Percentiles rank a stretch among this genome's conserved stretches.
Evolutionary conservation across 768 basidiomycete genomes (phyloP).

Genomic region (Kwoniella europaea): DNA sequence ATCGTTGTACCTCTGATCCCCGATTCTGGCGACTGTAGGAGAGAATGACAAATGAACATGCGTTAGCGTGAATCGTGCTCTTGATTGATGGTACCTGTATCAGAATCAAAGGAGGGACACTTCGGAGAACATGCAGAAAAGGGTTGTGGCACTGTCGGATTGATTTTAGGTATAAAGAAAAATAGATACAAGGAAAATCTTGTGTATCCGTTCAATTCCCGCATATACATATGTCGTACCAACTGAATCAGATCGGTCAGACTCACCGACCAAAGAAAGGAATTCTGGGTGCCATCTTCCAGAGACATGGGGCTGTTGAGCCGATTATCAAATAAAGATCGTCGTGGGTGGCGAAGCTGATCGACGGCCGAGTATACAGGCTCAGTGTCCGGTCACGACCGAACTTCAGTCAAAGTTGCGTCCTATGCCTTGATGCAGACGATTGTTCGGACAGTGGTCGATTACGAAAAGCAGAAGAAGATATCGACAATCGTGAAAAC

Average conservation of each 20-base stretch:
- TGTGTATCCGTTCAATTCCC: not conserved
- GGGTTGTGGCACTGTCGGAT: slow-evolving; percentile 2
- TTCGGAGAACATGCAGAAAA: not conserved
- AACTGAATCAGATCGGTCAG: not conserved
- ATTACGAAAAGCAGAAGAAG: not conserved
- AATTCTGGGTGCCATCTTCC: slow-evolving; percentile 9
- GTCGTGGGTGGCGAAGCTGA: too few relatives aligned
- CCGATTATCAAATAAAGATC: not conserved
- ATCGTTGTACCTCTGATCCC: not conserved
- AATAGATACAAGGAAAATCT: not conserved
- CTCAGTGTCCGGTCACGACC: too few relatives aligned
- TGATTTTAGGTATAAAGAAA: not conserved
- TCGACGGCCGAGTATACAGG: too few relatives aligned
- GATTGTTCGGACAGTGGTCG: too few relatives aligned
- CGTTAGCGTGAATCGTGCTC: not conserved
- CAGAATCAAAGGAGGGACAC: slow-evolving; percentile 4
- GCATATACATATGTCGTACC: not conserved
- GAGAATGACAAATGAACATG: not conserved
- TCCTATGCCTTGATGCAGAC: too few relatives aligned
- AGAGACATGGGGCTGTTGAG: not conserved
- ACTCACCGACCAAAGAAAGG: slow-evolving; percentile 17
- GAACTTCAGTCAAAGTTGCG: too few relatives aligned
- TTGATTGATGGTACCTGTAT: slow-evolving; percentile 14
- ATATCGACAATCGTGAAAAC: not conserved
- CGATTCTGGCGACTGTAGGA: not conserved